A percentile compares a stretch with the other conserved stretches of the same genome.
phyloP scores from a whole-genome alignment of 345 rosid species.

The Erucastrum elatum region DNA sequence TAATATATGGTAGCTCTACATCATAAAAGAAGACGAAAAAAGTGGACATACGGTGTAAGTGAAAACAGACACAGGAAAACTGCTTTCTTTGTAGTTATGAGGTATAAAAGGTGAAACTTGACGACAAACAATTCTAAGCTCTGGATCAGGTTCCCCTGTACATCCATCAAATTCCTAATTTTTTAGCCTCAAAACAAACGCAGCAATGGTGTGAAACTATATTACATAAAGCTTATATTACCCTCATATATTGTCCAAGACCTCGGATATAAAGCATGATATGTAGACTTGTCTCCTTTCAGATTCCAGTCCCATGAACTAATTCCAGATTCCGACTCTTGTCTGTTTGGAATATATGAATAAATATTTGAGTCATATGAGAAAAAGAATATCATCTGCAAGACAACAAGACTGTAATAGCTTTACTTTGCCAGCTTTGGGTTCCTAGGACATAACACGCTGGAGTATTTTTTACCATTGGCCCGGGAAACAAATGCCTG shows the following conservation, averaged over 20 bases:
- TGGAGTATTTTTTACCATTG: conserved; percentile 32
- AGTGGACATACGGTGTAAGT: conserved; percentile 64
- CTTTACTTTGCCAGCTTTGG: conserved; percentile 34
- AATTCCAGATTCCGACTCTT: conserved; percentile 60
- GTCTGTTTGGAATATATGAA: conserved; percentile 47
- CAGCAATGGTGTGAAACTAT: neutral
- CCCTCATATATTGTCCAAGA: conserved; percentile 95
- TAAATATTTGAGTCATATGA: conserved; percentile 5
- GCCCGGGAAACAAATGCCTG: conserved; percentile 41
- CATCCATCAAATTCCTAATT: neutral
- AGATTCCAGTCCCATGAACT: conserved; percentile 95
- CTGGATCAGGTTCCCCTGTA: conserved; percentile 95
- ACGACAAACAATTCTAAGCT: conserved; percentile 77
- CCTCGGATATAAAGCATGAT: conserved; percentile 94
- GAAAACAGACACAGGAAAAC: conserved; percentile 83
- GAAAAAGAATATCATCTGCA: neutral
- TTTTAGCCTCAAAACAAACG: neutral
- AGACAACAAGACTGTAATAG: neutral
- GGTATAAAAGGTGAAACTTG: conserved; percentile 94
- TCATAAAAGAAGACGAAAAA: neutral
- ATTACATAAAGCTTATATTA: conserved; percentile 35
- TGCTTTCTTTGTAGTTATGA: conserved; percentile 89
- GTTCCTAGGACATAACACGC: conserved; percentile 31
- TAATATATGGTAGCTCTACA: neutral
- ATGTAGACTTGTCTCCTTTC: conserved; percentile 72